phyloP scores from a whole-genome alignment of 192 early-diverging fungal genomes.

The Coemansia sp. region DNA sequence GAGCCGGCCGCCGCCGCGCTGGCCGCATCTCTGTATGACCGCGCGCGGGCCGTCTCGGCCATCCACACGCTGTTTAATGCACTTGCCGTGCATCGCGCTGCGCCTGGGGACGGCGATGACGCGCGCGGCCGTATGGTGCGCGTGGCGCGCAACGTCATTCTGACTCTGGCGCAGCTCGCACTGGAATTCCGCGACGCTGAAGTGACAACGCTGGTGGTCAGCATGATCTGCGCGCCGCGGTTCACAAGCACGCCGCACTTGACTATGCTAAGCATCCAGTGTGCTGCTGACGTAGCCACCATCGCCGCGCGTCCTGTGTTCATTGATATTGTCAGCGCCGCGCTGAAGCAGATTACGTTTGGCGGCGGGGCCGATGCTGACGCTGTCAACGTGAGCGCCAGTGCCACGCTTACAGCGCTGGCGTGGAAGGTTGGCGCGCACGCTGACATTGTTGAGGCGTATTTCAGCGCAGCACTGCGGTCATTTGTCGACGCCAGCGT shows the following conservation, averaged over 20 bases:
- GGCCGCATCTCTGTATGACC: constrained; percentile 6
- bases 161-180: constrained; percentile 34
- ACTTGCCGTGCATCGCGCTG: constrained; percentile 20
- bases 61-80: constrained; percentile 43
- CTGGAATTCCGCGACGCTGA: constrained; percentile 36
- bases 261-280: constrained; percentile 54
- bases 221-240: constrained; percentile 63
- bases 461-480: constrained; percentile 27
- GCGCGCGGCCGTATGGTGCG: constrained; percentile 14
- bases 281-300: constrained; percentile 62
- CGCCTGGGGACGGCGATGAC: not conserved
- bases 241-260: constrained; percentile 48
- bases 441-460: constrained; percentile 21
- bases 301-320: constrained; percentile 56
- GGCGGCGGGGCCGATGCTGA: constrained; percentile 7
- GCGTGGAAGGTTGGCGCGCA: constrained; percentile 19
- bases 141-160: constrained; percentile 38
- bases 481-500: constrained; percentile 43
- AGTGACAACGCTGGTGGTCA: constrained; percentile 60
- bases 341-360: constrained; percentile 37
- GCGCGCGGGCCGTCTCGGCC: constrained; percentile 15
- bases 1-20: constrained; percentile 33
- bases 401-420: constrained; percentile 20
- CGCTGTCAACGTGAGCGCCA: constrained; percentile 19
- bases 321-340: constrained; percentile 55